These are phyloP conservation scores for Xylaria sp. DNA, from an alignment of 2,329 filamentous ascomycete genomes.

Conservation along the genomic window DNA sequence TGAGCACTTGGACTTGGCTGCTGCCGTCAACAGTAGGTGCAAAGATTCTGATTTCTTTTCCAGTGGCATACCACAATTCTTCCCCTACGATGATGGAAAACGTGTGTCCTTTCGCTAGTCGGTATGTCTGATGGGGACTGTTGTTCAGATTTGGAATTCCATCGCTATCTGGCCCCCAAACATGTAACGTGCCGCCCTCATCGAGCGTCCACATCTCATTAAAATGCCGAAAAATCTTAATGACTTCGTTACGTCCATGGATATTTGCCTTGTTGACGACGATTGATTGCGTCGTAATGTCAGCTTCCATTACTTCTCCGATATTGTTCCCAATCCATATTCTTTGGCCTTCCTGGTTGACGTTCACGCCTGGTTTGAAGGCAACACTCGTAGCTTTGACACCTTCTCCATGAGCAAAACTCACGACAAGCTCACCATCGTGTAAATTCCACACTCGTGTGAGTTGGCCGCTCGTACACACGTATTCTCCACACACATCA, in stretches of 20 bases:
- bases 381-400: conserved; percentile 82
- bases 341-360: conserved; percentile 82
- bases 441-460: conserved; percentile 89
- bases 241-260: conserved; percentile 82
- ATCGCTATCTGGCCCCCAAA: conserved; percentile 83
- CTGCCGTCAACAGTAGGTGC: conserved; percentile 76
- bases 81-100: conserved; percentile 90
- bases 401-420: conserved; percentile 84
- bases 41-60: conserved; percentile 89
- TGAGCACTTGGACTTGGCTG: conserved; percentile 78
- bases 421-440: conserved; percentile 85
- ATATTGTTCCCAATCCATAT: conserved; percentile 91
- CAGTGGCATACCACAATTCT: conserved; percentile 86
- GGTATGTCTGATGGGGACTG: conserved; percentile 77
- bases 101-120: conserved; percentile 82
- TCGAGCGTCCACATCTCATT: conserved; percentile 96
- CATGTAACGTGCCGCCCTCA: conserved; percentile 84
- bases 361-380: conserved; percentile 84
- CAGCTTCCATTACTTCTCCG: conserved; percentile 90
- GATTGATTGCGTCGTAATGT: conserved; percentile 79
- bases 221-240: conserved; percentile 85
- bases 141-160: conserved; percentile 79
- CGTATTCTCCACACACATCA: conserved; percentile 86
- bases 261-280: conserved; percentile 75
- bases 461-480: conserved; percentile 86